A percentile compares a stretch with the other conserved stretches of the same genome.
Conservation (phyloP, 306 rosid genomes). For the Inga oerstediana region DNA sequence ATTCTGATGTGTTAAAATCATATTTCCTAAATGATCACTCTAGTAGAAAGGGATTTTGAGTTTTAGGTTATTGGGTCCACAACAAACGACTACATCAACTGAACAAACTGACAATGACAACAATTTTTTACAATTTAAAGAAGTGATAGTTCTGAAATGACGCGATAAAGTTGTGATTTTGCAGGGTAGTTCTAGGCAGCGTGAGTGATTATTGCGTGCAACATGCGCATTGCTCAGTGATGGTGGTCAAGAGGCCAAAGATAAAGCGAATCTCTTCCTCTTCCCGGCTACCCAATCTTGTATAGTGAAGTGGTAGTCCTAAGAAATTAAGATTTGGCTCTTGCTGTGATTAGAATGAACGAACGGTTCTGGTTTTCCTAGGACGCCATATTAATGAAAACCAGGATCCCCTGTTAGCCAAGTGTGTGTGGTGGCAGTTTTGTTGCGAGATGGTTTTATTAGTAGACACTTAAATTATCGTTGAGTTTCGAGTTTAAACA, state of each 20-base stretch:
- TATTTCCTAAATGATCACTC: not conserved
- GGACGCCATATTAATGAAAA: not conserved
- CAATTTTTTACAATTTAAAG: not conserved
- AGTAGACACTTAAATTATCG: not conserved
- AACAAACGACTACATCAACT: not conserved
- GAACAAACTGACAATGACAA: not conserved
- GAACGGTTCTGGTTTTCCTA: not conserved
- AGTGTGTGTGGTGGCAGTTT: not conserved
- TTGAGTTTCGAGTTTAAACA: not conserved
- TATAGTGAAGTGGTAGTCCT: not conserved
- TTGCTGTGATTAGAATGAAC: not conserved
- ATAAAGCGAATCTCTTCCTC: not conserved
- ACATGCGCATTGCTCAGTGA: not conserved
- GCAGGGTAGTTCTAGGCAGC: constrained; percentile 19
- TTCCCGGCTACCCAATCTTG: not conserved
- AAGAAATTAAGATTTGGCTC: not conserved
- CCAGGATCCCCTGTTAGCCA: not conserved
- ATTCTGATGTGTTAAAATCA: not conserved
- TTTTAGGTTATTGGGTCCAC: not conserved
- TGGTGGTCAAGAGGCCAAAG: constrained; percentile 19
- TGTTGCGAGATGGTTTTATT: not conserved
- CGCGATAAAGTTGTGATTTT: not conserved
- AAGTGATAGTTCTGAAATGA: no score
- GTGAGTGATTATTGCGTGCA: constrained; percentile 15
- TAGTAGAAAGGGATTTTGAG: not conserved